A percentile compares a stretch with the other conserved stretches of the same genome.
phyloP scores from a whole-genome alignment of 352 stramenopile species.

The Globisporangium solare region DNA sequence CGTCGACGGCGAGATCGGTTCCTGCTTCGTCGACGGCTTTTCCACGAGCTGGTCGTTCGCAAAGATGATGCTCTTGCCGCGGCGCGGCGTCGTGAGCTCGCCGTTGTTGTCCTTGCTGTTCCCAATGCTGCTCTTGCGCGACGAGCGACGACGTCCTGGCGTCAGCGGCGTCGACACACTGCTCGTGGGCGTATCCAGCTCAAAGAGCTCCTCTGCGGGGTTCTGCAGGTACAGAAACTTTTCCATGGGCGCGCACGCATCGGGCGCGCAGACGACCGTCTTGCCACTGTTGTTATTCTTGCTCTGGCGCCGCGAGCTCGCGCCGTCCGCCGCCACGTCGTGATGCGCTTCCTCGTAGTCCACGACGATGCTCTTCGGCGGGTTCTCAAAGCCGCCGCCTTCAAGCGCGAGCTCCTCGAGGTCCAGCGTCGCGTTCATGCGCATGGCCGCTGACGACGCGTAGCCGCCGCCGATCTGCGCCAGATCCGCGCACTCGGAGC shows the following conservation, averaged over 20 bases:
- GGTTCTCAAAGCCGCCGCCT: conserved; percentile 3
- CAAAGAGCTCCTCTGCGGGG: conserved; percentile 10
- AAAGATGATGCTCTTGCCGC: conserved; percentile 27
- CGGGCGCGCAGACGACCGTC: conserved; percentile 26
- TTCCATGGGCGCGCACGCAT: conserved; percentile 40
- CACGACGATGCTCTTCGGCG: conserved; percentile 44
- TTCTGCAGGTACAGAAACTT: conserved; percentile 8
- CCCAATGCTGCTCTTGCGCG: conserved; percentile 23
- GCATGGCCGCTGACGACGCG: background rate
- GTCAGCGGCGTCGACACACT: conserved; percentile 2
- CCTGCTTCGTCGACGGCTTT: background rate
- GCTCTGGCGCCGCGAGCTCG: conserved; percentile 12
- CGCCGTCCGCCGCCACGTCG: conserved; percentile 11
- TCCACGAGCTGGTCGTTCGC: conserved; percentile 14
- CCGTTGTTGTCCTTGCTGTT: conserved; percentile 1
- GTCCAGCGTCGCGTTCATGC: conserved; percentile 32
- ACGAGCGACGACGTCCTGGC: conserved; percentile 19
- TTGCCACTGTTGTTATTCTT: too few species aligned
- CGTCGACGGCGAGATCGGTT: conserved; percentile 12
- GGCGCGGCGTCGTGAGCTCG: conserved; percentile 9
- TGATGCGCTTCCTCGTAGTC: conserved; percentile 43
- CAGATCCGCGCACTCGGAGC: conserved; percentile 2
- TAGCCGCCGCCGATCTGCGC: background rate
- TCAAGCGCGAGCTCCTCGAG: conserved; percentile 42
- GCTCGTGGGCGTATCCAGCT: conserved; percentile 3